phyloP scores from a whole-genome alignment of 768 basidiomycete species.

The Leccinum aurantiacum region DNA sequence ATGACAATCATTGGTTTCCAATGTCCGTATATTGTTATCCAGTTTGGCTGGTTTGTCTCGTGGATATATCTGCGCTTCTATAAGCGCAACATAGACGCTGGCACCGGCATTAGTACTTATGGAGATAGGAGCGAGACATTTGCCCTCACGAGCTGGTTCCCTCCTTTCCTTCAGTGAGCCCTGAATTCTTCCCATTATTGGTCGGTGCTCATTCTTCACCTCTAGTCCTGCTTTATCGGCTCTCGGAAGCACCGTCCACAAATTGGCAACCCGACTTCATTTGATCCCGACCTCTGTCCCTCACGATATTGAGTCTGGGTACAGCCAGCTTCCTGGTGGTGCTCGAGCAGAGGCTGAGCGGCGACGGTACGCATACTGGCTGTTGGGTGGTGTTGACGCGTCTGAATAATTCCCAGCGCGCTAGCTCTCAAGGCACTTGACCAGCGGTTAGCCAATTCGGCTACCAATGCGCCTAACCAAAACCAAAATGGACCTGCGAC shows the following conservation, averaged over 20 bases:
- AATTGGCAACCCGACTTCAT: slow-evolving; percentile 64
- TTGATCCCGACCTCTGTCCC: slow-evolving; percentile 64
- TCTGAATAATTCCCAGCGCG: slow-evolving; percentile 52
- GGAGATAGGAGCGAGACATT: slow-evolving; percentile 98
- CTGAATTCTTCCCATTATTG: neutral
- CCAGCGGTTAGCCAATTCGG: slow-evolving; percentile 76
- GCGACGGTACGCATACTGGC: slow-evolving; percentile 60
- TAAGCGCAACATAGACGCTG: slow-evolving; percentile 76
- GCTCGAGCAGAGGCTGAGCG: slow-evolving; percentile 96
- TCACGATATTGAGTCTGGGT: slow-evolving; percentile 72
- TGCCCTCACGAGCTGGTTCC: slow-evolving; percentile 94
- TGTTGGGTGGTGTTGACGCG: neutral
- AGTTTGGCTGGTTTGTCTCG: slow-evolving; percentile 98
- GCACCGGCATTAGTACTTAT: slow-evolving; percentile 66
- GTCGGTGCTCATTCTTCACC: slow-evolving; percentile 3
- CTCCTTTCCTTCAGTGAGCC: slow-evolving; percentile 88
- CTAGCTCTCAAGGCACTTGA: slow-evolving; percentile 97
- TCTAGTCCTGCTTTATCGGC: slow-evolving; percentile 68
- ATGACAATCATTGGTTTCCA: slow-evolving; percentile 82
- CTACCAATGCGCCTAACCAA: slow-evolving; percentile 31
- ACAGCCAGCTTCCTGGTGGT: slow-evolving; percentile 77
- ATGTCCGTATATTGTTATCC: slow-evolving; percentile 89
- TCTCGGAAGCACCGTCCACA: slow-evolving; percentile 67
- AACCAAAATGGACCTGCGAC: slow-evolving; percentile 31
- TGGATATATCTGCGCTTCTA: slow-evolving; percentile 98